Conservation (phyloP, 495 filamentous ascomycete genomes). For the Gamarada debralockiae region DNA sequence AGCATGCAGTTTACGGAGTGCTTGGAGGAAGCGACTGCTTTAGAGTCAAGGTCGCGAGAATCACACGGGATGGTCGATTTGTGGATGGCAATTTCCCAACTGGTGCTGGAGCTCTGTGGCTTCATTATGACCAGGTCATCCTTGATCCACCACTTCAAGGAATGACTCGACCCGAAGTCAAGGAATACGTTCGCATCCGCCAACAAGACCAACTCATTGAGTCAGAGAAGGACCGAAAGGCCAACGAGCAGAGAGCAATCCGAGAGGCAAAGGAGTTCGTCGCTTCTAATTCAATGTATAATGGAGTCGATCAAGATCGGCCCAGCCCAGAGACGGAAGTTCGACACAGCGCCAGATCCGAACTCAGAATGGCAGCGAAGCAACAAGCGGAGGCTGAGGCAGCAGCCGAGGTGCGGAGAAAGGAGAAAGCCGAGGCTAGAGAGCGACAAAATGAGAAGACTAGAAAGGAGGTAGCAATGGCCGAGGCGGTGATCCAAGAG, state of each 20-base stretch:
- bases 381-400: constrained; percentile 20
- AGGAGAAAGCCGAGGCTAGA: constrained; percentile 18
- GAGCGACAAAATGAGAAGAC: constrained; percentile 20
- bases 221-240: constrained; percentile 34
- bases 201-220: constrained; percentile 41
- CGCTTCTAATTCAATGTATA: neutral
- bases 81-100: constrained; percentile 44
- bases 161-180: constrained; percentile 43
- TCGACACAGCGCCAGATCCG: constrained; percentile 20
- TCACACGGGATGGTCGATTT: constrained; percentile 45
- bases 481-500: constrained; percentile 17
- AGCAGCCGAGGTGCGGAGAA: constrained; percentile 2
- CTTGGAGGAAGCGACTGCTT: constrained; percentile 51
- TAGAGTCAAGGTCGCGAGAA: constrained; percentile 44
- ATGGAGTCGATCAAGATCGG: neutral
- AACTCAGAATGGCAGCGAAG: constrained; percentile 10
- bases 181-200: constrained; percentile 50
- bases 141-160: constrained; percentile 42
- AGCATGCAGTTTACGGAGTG: constrained; percentile 49
- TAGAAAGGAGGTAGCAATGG: constrained; percentile 21
- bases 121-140: constrained; percentile 48
- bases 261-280: constrained; percentile 41
- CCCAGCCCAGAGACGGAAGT: constrained; percentile 16
- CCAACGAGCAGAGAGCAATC: constrained; percentile 45
- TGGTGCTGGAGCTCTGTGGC: constrained; percentile 50